Evolutionary conservation across 148 eudicot genomes (phyloP).

Genomic region (Spergularia marina): DNA sequence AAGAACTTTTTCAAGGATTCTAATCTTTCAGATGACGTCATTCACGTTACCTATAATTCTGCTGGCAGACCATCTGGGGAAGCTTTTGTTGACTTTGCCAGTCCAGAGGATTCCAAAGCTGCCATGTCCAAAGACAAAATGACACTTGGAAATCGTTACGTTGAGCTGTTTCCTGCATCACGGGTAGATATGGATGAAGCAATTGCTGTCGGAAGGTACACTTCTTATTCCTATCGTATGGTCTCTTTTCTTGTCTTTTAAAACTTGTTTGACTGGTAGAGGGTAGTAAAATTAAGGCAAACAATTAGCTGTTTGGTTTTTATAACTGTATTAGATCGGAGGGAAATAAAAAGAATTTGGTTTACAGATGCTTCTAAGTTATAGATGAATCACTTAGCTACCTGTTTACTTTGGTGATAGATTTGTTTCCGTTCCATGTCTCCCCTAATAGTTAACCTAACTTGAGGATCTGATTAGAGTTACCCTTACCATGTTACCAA

Average conservation of each 20-base stretch:
- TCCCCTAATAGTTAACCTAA: not conserved
- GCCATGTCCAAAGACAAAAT: slow-evolving; percentile 84
- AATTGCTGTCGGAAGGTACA: slow-evolving; percentile 67
- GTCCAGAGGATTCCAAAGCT: slow-evolving; percentile 72
- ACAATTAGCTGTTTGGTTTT: not conserved
- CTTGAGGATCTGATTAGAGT: not conserved
- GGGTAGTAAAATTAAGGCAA: not conserved
- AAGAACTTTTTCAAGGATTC: slow-evolving; percentile 64
- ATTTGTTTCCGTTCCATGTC: no score
- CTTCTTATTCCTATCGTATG: slow-evolving; percentile 2
- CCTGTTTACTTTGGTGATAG: no score
- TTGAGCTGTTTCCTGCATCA: slow-evolving; percentile 86
- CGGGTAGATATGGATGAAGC: slow-evolving; percentile 82
- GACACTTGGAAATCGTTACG: slow-evolving; percentile 78
- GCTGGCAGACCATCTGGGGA: slow-evolving; percentile 84
- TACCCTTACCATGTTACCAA: not conserved
- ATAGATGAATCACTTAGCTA: not conserved
- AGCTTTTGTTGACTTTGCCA: slow-evolving; percentile 83
- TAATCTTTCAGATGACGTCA: slow-evolving; percentile 47
- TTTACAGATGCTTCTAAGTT: not conserved
- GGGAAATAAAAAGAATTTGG: not conserved
- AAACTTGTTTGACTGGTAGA: not conserved
- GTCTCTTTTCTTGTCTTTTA: not conserved
- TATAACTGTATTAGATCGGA: not conserved
- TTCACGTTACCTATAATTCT: slow-evolving; percentile 64